Conservation (phyloP, 352 stramenopile species). For the Phytophthora sp. region DNA sequence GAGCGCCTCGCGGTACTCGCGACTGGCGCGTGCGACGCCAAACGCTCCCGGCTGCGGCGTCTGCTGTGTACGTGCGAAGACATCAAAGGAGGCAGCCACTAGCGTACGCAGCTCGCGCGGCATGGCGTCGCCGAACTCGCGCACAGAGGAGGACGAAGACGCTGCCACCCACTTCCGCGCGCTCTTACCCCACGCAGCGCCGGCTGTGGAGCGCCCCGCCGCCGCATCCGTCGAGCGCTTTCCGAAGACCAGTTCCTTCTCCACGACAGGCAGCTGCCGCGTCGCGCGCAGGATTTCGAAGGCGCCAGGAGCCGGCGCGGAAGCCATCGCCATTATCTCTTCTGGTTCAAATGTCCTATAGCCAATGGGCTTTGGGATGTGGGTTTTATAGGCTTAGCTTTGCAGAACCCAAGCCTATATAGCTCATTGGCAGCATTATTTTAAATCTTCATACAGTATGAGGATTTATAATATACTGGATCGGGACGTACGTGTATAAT, state of each 20-base stretch:
- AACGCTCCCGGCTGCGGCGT: constrained; percentile 26
- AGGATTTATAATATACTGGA: too few relatives aligned
- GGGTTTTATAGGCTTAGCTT: too few relatives aligned
- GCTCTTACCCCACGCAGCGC: constrained; percentile 61
- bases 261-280: constrained; percentile 46
- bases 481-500: constrained; percentile 1
- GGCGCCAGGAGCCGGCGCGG: constrained; percentile 28
- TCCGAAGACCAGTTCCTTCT: constrained; percentile 38
- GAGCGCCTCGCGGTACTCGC: constrained; percentile 74
- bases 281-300: constrained; percentile 59
- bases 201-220: constrained; percentile 31
- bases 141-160: not conserved
- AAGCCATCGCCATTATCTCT: constrained; percentile 31
- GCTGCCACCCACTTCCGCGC: constrained; percentile 46
- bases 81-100: constrained; percentile 65
- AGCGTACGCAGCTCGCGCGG: constrained; percentile 60
- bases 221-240: constrained; percentile 21
- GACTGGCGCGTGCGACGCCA: constrained; percentile 44
- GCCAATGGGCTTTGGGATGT: too few relatives aligned
- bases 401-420: too few relatives aligned
- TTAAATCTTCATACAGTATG: too few relatives aligned
- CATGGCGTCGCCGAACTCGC: constrained; percentile 44
- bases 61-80: constrained; percentile 51
- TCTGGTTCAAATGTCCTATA: too few relatives aligned
- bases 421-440: too few relatives aligned